These are phyloP conservation scores for Fusarium sarcochroum DNA, from an alignment of 2,329 filamentous ascomycete species.

Conservation along the genomic window DNA sequence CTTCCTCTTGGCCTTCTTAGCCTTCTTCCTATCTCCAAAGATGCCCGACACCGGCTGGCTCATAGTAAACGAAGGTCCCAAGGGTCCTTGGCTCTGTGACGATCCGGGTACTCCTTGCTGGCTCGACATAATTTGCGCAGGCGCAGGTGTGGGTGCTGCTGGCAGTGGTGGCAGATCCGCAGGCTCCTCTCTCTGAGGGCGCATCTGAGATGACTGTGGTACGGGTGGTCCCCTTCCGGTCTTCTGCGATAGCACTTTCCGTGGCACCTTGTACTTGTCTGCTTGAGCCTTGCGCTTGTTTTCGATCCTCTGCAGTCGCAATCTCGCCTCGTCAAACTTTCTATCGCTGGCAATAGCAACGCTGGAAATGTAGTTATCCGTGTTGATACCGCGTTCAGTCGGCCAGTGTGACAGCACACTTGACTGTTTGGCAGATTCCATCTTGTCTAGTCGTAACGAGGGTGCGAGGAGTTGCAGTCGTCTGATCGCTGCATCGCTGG, in stretches of 20 bases:
- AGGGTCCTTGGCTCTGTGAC: constrained; percentile 52
- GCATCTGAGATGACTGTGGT: constrained; percentile 29
- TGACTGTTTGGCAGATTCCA: constrained; percentile 48
- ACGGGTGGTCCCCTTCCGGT: background rate
- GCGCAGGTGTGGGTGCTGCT: constrained; percentile 40
- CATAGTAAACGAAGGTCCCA: constrained; percentile 56
- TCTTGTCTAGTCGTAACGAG: constrained; percentile 46
- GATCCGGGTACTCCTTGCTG: constrained; percentile 52
- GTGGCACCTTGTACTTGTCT: constrained; percentile 53
- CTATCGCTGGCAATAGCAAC: constrained; percentile 54
- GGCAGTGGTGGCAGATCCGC: constrained; percentile 31
- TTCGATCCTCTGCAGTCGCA: constrained; percentile 53
- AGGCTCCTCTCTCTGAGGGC: constrained; percentile 26
- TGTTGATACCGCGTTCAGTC: constrained; percentile 53
- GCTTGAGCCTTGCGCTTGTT: constrained; percentile 52
- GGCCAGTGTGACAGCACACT: constrained; percentile 58
- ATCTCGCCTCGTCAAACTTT: constrained; percentile 53
- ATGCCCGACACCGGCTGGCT: constrained; percentile 62
- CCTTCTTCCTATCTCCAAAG: constrained; percentile 61
- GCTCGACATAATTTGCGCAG: constrained; percentile 55
- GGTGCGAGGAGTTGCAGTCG: constrained; percentile 55
- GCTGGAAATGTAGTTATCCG: constrained; percentile 56
- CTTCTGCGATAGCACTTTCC: background rate
- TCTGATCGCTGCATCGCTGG: constrained; percentile 51
- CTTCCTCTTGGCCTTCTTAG: constrained; percentile 61